phyloP scores from a whole-genome alignment of 192 early-diverging fungal species.

The Gamsiella multidivaricata region DNA sequence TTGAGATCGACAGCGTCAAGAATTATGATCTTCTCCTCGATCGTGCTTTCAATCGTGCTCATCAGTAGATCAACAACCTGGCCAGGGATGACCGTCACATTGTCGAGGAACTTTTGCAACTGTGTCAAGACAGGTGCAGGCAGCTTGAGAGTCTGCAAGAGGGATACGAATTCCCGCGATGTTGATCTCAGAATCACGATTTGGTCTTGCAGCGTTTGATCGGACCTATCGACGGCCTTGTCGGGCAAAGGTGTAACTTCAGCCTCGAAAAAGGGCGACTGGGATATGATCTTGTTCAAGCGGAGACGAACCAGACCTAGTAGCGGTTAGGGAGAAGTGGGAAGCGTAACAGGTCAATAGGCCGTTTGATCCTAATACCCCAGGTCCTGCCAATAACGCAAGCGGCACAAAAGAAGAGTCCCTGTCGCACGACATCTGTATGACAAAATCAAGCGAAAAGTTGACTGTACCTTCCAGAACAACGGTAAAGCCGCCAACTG shows the following conservation, averaged over 20 bases:
- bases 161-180: slow-evolving; percentile 60
- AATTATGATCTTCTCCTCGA: slow-evolving; percentile 78
- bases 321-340: too few species aligned
- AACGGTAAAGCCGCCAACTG: slow-evolving; percentile 67
- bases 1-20: slow-evolving; percentile 66
- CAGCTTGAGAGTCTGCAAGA: slow-evolving; percentile 71
- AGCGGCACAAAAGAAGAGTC: not conserved
- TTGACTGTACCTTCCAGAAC: slow-evolving; percentile 70
- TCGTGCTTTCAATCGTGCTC: slow-evolving; percentile 74
- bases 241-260: slow-evolving; percentile 62
- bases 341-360: too few species aligned
- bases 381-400: too few species aligned
- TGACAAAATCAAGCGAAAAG: too few species aligned
- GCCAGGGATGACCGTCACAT: slow-evolving; percentile 57
- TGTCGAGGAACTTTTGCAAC: slow-evolving; percentile 73
- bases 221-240: slow-evolving; percentile 55
- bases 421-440: too few species aligned
- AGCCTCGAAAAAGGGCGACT: slow-evolving; percentile 64
- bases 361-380: too few species aligned
- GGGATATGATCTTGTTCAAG: slow-evolving; percentile 58
- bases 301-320: slow-evolving; percentile 70
- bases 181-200: slow-evolving; percentile 65
- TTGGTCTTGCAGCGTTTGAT: slow-evolving; percentile 64
- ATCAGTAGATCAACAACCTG: slow-evolving; percentile 77
- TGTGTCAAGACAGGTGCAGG: slow-evolving; percentile 72